Base-by-base conservation (phyloP, 1,139 yeast genomes). In the Waltiozyma sp. region DNA sequence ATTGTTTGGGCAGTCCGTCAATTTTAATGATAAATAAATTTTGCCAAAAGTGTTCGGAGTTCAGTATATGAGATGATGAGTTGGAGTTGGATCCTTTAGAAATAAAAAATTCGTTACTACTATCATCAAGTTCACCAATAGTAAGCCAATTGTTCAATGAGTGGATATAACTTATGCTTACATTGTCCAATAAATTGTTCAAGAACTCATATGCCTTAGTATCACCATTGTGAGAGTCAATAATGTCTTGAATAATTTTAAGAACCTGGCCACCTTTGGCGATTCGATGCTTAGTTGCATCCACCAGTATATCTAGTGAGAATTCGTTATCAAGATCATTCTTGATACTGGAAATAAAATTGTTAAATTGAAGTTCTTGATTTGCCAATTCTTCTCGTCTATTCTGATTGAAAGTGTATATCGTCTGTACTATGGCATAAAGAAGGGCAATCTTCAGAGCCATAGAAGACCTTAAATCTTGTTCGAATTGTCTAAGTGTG, bases 31-130 rank as follows among this genome's bases (percentile, higher is more conserved):
- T 74, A 58, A 75, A 91, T 45, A 87, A 75, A 47, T 86, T 86
- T 44, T 84, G 85, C 97, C 97, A 91, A 55, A 83, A 80, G 47
- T 81, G 79, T 51, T 88, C 95, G 46, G 78, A 70, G 49, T 74
- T 73, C 18, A 72, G 60, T 41, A 69, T 68, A 48, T 72, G 70
- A 8, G 71, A 53, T 21, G 65, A 65, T 24, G 64, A 57, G 38
- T 51, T 59, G 39, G 40, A 53, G 37, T 44, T 56, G 37, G 49
- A 57, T 31, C 49, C 62, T 38, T 65, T 60, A 11, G 77, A 72
- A 13, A 91, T 75, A 58, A 89, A 64, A 57, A 93, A 93, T 60
- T 93, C 99, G 39, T 80, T 79, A 0, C 87, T 88, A n/a, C 4
- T 11, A 54, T 93, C 98, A 48, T 75, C 72, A 10, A 91, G 69